These are phyloP conservation scores for Flaveria ramosissima DNA, from an alignment of 129 eudicot genomes.

Conservation along the genomic window DNA sequence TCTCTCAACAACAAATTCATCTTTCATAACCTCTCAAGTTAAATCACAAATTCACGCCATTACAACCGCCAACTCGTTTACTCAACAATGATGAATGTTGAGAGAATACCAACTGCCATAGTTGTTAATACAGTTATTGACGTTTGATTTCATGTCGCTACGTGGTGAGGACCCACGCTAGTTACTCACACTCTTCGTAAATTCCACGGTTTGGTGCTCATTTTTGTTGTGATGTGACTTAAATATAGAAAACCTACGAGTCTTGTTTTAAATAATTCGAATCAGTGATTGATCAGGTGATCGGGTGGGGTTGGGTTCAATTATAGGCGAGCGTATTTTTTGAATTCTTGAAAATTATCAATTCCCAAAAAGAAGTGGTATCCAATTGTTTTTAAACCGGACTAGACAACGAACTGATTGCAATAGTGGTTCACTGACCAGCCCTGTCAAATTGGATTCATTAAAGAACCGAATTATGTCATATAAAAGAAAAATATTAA, in stretches of 20 bases:
- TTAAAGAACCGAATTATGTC: too few relatives aligned
- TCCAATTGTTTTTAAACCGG: too few relatives aligned
- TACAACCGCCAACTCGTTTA: too few relatives aligned
- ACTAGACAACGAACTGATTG: too few relatives aligned
- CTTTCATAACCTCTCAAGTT: constrained; percentile 8
- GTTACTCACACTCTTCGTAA: constrained; percentile 18
- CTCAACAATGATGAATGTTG: neutral
- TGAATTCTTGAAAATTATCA: too few relatives aligned
- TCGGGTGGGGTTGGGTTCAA: too few relatives aligned
- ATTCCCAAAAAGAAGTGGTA: too few relatives aligned
- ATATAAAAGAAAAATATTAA: too few relatives aligned
- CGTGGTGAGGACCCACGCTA: constrained; percentile 25
- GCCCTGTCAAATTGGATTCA: too few relatives aligned
- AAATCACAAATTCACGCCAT: constrained; percentile 21
- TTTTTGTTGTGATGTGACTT: neutral
- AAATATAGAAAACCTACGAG: constrained; percentile 23
- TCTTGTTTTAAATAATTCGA: constrained; percentile 16
- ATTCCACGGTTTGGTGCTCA: constrained; percentile 31
- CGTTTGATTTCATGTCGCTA: constrained; percentile 26
- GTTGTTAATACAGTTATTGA: constrained; percentile 27
- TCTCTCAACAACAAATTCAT: neutral
- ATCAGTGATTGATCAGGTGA: neutral
- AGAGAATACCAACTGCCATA: neutral
- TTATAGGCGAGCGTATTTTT: too few relatives aligned
- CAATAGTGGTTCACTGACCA: too few relatives aligned